Base-by-base conservation (phyloP, 2,329 filamentous ascomycete genomes). In the Zelopaecilomyces penicillatus region DNA sequence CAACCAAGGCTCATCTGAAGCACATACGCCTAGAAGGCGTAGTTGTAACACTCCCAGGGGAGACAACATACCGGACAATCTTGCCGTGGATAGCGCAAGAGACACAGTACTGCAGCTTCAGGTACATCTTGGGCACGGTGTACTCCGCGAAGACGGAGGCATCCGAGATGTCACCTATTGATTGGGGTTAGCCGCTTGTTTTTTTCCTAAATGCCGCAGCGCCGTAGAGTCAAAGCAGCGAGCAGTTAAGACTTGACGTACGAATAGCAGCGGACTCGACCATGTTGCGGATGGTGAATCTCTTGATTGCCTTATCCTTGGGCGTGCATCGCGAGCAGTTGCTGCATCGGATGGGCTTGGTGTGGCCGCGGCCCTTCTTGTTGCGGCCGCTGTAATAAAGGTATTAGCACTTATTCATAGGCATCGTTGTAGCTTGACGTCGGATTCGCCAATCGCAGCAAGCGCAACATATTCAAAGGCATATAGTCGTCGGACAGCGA, bases 221-320 rank as follows among this genome's bases (percentile, higher is more conserved):
- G 32, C 32, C 12, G 11, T 11, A 11, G 41, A 30, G 12, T 19
- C 19, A 19, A 19, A 19, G 19, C 19, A 28, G 5, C 9, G 9
- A n/a, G 27, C 11, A 19, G 32, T n/a, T 3, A 8, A 6, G 12
- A 19, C 19, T 37, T 34, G 35, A 87, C 90, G 66, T 90, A 97
- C 94, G 93, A 73, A 98, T 97, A 68, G 93, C 93, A 67, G 94
- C 93, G 66, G 90, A 96, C 79, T 98, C 93, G 61, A 98, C 93
- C 93, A 98, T 98, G 86, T 98, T 97, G 73, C 93, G 86, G 82
- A 98, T 81, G 77, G 93, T 98, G 82, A 98, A 98, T 77, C 93
- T 83, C 89, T 98, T 98, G 83, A 98, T 97, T 62, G 94, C 93
- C 88, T 98, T 98, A 69, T 98, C 93, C 85, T 98, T 98, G 72